Evolutionary conservation across 208 protist species (phyloP).

Genomic region (Herpetomonas muscarum): DNA sequence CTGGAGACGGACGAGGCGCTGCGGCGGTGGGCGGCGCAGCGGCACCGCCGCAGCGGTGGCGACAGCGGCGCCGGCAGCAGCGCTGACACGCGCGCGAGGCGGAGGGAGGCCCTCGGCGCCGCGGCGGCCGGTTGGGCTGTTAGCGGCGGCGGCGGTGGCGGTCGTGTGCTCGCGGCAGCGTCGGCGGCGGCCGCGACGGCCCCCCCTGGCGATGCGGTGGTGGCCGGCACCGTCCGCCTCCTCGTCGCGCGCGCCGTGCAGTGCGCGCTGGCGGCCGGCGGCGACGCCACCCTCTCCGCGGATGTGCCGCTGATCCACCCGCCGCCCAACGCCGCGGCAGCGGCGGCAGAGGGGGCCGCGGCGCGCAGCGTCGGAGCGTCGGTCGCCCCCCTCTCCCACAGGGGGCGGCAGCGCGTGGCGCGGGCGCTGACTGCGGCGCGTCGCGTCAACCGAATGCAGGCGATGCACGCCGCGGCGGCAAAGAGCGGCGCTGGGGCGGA

Average conservation of each 20-base stretch:
- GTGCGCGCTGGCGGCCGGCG: constrained; percentile 55
- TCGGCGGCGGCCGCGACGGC: background rate
- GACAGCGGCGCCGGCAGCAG: too few relatives aligned
- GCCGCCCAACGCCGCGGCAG: constrained; percentile 15
- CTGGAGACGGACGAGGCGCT: constrained; percentile 30
- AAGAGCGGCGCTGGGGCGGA: background rate
- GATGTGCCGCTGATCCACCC: constrained; percentile 15
- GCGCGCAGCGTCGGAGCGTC: constrained; percentile 22
- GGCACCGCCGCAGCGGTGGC: too few relatives aligned
- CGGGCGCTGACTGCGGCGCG: constrained; percentile 31
- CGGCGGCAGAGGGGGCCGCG: constrained; percentile 25
- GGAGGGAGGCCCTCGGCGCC: background rate
- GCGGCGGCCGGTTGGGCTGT: background rate
- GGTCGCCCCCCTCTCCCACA: constrained; percentile 1
- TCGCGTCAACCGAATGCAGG: background rate
- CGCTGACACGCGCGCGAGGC: background rate
- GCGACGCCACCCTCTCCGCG: constrained; percentile 19
- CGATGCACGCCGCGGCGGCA: background rate
- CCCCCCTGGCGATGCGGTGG: constrained; percentile 42
- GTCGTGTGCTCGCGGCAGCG: background rate
- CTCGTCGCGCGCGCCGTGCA: constrained; percentile 56
- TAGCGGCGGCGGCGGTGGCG: background rate
- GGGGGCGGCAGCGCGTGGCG: constrained; percentile 22
- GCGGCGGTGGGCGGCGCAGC: background rate
- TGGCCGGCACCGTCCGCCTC: constrained; percentile 66